phyloP scores from a whole-genome alignment of 2,329 filamentous ascomycete species.

The Zelopaecilomyces penicillatus region DNA sequence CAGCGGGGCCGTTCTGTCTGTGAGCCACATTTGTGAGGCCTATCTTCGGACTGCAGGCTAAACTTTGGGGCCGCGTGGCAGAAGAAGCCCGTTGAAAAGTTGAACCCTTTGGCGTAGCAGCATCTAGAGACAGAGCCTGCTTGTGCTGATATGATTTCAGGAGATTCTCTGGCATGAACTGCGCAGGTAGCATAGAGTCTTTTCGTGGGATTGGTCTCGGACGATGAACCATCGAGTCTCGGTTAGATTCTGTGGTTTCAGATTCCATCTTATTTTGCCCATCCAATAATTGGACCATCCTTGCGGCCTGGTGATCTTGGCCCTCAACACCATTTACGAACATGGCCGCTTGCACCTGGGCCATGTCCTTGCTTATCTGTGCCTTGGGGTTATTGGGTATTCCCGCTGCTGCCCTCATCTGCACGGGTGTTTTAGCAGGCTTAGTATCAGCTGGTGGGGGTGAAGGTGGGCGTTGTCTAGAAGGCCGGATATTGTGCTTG shows the following conservation, averaged over 20 bases:
- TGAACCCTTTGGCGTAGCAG: no score
- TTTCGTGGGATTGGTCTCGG: slow-evolving; percentile 49
- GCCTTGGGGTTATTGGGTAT: slow-evolving; percentile 41
- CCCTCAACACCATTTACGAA: slow-evolving; percentile 49
- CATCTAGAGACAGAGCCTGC: no score
- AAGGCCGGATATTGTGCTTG: slow-evolving; percentile 23
- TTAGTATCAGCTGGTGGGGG: slow-evolving; percentile 13
- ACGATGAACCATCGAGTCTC: slow-evolving; percentile 41
- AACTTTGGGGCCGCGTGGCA: no score
- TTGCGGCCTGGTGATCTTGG: slow-evolving; percentile 40
- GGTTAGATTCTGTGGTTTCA: not conserved
- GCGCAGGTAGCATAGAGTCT: slow-evolving; percentile 19
- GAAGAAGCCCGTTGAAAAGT: no score
- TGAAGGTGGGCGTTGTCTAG: slow-evolving; percentile 17
- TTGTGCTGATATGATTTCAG: no score
- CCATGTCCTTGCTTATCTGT: slow-evolving; percentile 16
- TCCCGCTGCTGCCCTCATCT: slow-evolving; percentile 36
- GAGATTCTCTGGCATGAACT: no score
- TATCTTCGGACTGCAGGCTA: no score
- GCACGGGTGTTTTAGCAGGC: slow-evolving; percentile 27
- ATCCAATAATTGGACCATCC: slow-evolving; percentile 35
- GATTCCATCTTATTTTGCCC: slow-evolving; percentile 26
- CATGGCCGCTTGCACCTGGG: slow-evolving; percentile 42
- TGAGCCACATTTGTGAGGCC: no score
- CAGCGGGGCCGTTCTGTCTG: no score